phyloP scores from a whole-genome alignment of 75 land plant species.

The Selaginella tamariscina region DNA sequence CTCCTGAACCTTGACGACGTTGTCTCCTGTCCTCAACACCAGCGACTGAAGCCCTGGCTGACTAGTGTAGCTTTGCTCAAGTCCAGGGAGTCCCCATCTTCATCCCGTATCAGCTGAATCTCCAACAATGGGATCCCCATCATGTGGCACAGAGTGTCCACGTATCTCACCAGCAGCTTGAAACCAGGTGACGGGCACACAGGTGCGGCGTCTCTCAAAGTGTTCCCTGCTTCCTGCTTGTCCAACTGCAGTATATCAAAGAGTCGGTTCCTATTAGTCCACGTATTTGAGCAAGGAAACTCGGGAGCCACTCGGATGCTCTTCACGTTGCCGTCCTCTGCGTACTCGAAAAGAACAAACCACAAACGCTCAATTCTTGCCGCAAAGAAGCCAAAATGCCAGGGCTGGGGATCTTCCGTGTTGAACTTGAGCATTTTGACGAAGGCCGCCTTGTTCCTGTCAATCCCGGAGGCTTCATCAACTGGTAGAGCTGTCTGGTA shows the following conservation, averaged over 20 bases:
- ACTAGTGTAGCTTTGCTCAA: neutral
- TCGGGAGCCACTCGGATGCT: neutral
- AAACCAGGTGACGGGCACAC: neutral
- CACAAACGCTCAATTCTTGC: neutral
- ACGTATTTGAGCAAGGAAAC: neutral
- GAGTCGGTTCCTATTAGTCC: neutral
- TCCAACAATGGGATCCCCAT: neutral
- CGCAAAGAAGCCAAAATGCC: neutral
- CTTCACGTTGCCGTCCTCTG: neutral
- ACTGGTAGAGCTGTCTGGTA: neutral
- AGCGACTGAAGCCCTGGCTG: neutral
- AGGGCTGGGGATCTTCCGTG: neutral
- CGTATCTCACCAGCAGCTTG: constrained; percentile 1
- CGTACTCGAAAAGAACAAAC: neutral
- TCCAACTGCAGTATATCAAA: neutral
- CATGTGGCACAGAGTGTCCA: neutral
- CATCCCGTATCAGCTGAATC: neutral
- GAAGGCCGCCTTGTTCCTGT: neutral
- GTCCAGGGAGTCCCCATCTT: neutral
- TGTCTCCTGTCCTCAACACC: neutral
- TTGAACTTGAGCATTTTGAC: neutral
- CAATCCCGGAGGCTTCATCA: neutral
- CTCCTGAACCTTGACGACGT: neutral
- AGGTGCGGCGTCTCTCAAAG: neutral
- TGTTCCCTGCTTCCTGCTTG: neutral